Evolutionary conservation across 2,329 filamentous ascomycete genomes (phyloP), one percentile per base, ranked within the genome.

Genomic region (Esteya vermicola): DNA sequence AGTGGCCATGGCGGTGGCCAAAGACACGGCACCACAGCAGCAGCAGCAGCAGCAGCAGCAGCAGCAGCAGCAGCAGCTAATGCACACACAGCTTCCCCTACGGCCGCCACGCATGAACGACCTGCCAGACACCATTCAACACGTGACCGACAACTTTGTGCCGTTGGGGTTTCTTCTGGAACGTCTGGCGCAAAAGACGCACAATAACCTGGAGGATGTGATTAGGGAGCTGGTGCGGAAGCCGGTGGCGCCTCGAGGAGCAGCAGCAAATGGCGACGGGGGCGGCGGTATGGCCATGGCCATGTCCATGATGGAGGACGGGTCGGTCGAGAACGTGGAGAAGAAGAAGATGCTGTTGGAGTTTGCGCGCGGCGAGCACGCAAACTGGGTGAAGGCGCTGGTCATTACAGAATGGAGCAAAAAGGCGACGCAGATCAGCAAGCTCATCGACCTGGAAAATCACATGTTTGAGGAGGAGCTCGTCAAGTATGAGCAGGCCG

Each of bases 351-450:
- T 67, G 27, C 58, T 95, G 39, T 60, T 94, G 43, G 75, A 82
- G 33, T 93, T 91, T 61, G 77, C 82, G 9, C 80, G 89, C 55
- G 72, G 77, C 19, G 75, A 81, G 52, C 80, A 94, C 53, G 77
- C 80, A 23, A 85, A 85, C 62, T 96, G 93, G 67, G 85, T 93
- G 56, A 96, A 98, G 62, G 74, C 88, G 8, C 68, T 95, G 18
- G 85, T 98, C 19, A 78, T 98, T 35, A 78, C 82, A 2, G 81
- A 91, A 59, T 98, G 91, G 91, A 84, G 82, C 54, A 73, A 82
- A 52, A 80, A 83, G 56, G 77, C 81, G 26, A 70, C 76, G 30
- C 76, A 82, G 50, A 83, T 96, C 50, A 82, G 81, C 62, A 85
- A 81, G 57, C 69, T 96, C 45, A 93, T 96, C 48, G 88, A 96